phyloP scores from a whole-genome alignment of 257 asterid species.

The Gentiana dahurica region DNA sequence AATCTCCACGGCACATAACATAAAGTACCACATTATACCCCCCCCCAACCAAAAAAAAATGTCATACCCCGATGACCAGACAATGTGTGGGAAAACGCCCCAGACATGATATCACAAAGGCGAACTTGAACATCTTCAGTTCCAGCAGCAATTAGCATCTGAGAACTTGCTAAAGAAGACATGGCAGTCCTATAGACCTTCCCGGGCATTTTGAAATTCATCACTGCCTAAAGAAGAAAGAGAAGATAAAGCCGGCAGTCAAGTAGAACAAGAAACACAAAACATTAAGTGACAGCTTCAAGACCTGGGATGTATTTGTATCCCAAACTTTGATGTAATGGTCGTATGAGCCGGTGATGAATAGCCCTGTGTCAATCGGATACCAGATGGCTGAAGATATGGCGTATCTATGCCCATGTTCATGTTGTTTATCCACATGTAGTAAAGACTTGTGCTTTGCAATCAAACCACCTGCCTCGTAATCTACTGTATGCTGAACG shows the following conservation, averaged over 20 bases:
- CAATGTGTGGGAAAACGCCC: constrained; percentile 95
- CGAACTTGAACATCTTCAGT: constrained; percentile 99
- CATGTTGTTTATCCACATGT: constrained; percentile 77
- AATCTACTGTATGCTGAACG: constrained; percentile 57
- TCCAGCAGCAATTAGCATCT: constrained; percentile 94
- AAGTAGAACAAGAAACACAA: not conserved
- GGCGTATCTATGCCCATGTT: constrained; percentile 71
- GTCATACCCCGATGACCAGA: constrained; percentile 98
- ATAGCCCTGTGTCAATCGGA: constrained; percentile 91
- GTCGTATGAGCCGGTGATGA: constrained; percentile 90
- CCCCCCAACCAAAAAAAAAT: not conserved
- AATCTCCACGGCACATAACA: too few species aligned
- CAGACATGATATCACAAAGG: constrained; percentile 91
- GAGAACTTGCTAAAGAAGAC: constrained; percentile 82
- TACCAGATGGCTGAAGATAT: constrained; percentile 89
- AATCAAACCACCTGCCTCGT: constrained; percentile 54
- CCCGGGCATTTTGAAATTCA: constrained; percentile 94
- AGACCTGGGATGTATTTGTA: constrained; percentile 79
- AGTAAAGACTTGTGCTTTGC: constrained; percentile 64
- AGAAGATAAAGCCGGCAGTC: not conserved
- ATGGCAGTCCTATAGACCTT: constrained; percentile 87
- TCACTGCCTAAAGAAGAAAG: constrained; percentile 46
- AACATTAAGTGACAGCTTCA: not conserved
- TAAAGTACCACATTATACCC: too few species aligned
- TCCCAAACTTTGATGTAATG: constrained; percentile 95